Base-by-base conservation (phyloP, 2,329 filamentous ascomycete species). In the Fusarium mangiferae region DNA sequence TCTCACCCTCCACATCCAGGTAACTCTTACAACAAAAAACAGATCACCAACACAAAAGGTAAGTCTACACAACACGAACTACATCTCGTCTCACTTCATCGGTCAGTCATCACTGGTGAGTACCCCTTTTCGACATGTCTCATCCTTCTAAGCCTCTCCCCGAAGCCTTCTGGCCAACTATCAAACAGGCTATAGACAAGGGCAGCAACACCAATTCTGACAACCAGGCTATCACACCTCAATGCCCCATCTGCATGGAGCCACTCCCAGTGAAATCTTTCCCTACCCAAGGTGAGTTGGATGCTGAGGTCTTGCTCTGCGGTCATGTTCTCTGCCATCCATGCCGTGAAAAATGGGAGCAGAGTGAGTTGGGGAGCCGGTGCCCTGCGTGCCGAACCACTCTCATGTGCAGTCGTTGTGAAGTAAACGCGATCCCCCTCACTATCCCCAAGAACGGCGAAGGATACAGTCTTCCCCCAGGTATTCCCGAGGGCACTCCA, bases 261-360 rank as follows among this genome's bases (percentile, higher is more conserved):
- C n/a, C 38, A 0, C n/a, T 78, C 13, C 22, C 38, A 6, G 48
- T 76, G 13, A 35, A 55, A 6, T 72, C 68, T 4, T 64, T 71
- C n/a, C 38, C 67, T 33, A 11, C 20, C 1, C 8, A 35, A 22
- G n/a, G 17, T 6, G 26, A 56, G 11, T 17, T 22, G 2, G 41
- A 66, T 2, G 62, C 66, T 18, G 38, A 66, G 22, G 12, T 78
- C 17, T 51, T 76, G 8, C 35, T 65, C 22, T 80, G 78, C 56
- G 78, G 78, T 0, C 78, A 80, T 58, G 56, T 77, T 22, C 60
- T 78, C 22, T 80, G 78, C 35, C 18, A 39, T 3, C 2, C 20
- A 6, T 80, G 75, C n/a, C 48, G 69, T 6, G 4, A 18, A 17
- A 14, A n/a, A 13, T 41, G 26, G 10, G 24, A 55, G 20, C 14